phyloP scores from a whole-genome alignment of 192 early-diverging fungal species.

The Phycomyces nitens region DNA sequence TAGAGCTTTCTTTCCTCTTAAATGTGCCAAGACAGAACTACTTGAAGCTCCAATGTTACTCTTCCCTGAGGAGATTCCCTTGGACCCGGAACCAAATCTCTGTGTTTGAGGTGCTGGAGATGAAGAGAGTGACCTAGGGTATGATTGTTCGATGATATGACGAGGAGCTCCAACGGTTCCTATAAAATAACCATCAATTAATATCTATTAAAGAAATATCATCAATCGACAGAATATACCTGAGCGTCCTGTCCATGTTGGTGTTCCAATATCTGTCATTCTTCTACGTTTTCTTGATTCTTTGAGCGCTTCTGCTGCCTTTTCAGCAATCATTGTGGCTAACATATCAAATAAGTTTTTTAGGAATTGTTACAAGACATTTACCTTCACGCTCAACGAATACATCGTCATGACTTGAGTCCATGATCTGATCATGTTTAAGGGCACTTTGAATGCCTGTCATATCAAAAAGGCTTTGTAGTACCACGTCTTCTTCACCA shows the following conservation, averaged over 20 bases:
- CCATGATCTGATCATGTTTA: conserved; percentile 88
- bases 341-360: neutral
- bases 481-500: conserved; percentile 54
- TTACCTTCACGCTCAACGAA: conserved; percentile 72
- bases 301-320: conserved; percentile 74
- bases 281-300: conserved; percentile 56
- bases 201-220: neutral
- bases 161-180: conserved; percentile 33
- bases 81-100: conserved; percentile 26
- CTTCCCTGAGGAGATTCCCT: neutral
- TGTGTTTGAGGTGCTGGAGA: conserved; percentile 10
- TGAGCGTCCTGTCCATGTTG: conserved; percentile 90
- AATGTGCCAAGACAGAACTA: conserved; percentile 35
- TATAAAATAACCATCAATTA: conserved; percentile 19
- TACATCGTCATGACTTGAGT: conserved; percentile 55
- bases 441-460: conserved; percentile 87
- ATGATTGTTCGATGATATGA: conserved; percentile 7
- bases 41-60: conserved; percentile 13
- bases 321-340: conserved; percentile 74
- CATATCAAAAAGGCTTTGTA: conserved; percentile 76
- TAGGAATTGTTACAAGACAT: neutral
- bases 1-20: conserved; percentile 39
- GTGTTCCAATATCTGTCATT: conserved; percentile 56
- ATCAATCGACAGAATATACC: conserved; percentile 53
- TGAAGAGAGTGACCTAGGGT: conserved; percentile 20